Evolutionary conservation across 2,329 filamentous ascomycete genomes (phyloP).

Genomic region (Bimuria novae-zelandiae): DNA sequence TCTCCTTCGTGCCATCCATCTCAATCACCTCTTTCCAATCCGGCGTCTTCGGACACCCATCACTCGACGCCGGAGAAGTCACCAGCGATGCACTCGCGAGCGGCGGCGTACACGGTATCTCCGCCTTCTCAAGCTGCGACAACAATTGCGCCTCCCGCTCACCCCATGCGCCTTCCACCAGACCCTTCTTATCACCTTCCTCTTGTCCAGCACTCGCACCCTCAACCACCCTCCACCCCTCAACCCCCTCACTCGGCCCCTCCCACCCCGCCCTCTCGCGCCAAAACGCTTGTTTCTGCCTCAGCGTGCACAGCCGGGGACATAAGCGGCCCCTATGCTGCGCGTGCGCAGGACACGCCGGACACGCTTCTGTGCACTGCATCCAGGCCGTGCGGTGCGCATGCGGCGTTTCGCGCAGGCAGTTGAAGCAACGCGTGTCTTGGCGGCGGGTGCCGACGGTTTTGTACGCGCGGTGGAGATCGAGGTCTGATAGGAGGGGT

Average conservation of each 20-base stretch:
- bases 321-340: slow-evolving; percentile 1
- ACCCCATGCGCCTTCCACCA: too few species aligned
- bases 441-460: not conserved
- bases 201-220: not conserved
- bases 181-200: not conserved
- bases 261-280: not conserved
- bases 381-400: not conserved
- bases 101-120: too few species aligned
- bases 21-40: not conserved
- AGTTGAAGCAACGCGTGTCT: slow-evolving; percentile 6
- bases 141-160: too few species aligned
- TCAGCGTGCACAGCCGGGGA: not conserved
- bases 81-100: not conserved
- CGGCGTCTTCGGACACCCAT: not conserved
- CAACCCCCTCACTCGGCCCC: not conserved
- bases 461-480: not conserved
- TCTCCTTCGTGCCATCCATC: not conserved
- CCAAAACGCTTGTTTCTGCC: not conserved
- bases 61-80: not conserved
- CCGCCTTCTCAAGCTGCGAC: too few species aligned
- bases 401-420: not conserved
- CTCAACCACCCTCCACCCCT: not conserved
- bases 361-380: not conserved
- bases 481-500: not conserved
- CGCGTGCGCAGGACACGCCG: not conserved